phyloP scores from a whole-genome alignment of 1,284 basidiomycete species.

The Ganoderma sinense region DNA sequence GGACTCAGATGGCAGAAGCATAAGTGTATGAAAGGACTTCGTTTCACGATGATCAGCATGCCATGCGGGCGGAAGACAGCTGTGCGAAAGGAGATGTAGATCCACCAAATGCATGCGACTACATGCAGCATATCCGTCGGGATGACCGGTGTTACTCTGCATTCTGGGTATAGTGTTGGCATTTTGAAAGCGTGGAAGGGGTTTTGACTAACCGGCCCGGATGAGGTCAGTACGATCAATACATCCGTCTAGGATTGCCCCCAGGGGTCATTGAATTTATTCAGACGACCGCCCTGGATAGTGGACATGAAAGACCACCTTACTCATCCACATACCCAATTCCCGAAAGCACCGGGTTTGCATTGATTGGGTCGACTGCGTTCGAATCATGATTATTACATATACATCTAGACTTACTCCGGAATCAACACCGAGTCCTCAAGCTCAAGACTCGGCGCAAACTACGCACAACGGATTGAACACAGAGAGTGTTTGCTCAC shows the following conservation, averaged over 20 bases:
- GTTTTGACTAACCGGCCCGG: no score
- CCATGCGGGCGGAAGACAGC: background rate
- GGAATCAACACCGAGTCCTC: no score
- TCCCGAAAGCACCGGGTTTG: no score
- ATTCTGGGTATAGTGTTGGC: background rate
- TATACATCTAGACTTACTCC: no score
- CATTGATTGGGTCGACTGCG: no score
- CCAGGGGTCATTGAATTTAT: no score
- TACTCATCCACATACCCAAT: no score
- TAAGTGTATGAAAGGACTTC: background rate
- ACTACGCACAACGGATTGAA: background rate
- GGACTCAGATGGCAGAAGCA: background rate
- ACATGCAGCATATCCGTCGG: background rate
- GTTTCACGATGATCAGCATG: background rate
- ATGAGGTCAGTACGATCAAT: no score
- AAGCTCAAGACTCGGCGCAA: background rate
- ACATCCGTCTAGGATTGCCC: no score
- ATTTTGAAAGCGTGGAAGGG: background rate
- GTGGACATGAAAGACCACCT: no score
- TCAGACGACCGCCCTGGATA: no score
- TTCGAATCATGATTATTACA: background rate
- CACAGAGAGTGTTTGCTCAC: background rate
- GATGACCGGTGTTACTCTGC: background rate
- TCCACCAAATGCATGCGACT: background rate
- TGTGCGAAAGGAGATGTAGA: background rate